phyloP scores from a whole-genome alignment of 352 stramenopile species.

The Stephanocyclus meneghinianus region DNA sequence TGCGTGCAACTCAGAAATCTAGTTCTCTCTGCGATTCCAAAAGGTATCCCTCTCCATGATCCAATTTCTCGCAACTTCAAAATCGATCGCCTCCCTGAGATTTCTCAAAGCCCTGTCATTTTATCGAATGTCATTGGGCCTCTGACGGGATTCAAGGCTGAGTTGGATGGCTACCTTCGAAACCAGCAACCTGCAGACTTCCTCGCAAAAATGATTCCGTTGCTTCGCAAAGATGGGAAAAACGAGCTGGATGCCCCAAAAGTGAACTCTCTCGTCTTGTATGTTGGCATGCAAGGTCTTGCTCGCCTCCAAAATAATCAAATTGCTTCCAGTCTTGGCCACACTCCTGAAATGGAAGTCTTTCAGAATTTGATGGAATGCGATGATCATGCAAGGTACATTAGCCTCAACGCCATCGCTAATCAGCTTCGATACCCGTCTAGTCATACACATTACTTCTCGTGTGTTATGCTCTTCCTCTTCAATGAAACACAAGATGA shows the following conservation, averaged over 20 bases:
- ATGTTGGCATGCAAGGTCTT: slow-evolving; percentile 85
- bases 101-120: slow-evolving; percentile 90
- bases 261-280: slow-evolving; percentile 91
- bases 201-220: slow-evolving; percentile 74
- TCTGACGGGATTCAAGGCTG: slow-evolving; percentile 90
- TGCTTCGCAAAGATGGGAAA: slow-evolving; percentile 74
- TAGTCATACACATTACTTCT: slow-evolving; percentile 99
- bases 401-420: slow-evolving; percentile 96
- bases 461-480: slow-evolving; percentile 96
- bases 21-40: slow-evolving; percentile 95
- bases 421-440: slow-evolving; percentile 99
- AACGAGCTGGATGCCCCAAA: slow-evolving; percentile 89
- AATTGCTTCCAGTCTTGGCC: slow-evolving; percentile 82
- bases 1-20: slow-evolving; percentile 98
- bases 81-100: slow-evolving; percentile 95
- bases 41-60: slow-evolving; percentile 95
- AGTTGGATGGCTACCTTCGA: slow-evolving; percentile 94
- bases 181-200: slow-evolving; percentile 83
- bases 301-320: slow-evolving; percentile 74
- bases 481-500: slow-evolving; percentile 97
- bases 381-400: slow-evolving; percentile 92
- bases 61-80: slow-evolving; percentile 97
- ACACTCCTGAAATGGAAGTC: slow-evolving; percentile 85
- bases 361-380: slow-evolving; percentile 96
- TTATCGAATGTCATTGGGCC: slow-evolving; percentile 92